Evolutionary conservation across 805 yeast genomes (phyloP), one percentile per base, ranked within the genome.

Genomic region (Tetrapisispora pingtungensis): DNA sequence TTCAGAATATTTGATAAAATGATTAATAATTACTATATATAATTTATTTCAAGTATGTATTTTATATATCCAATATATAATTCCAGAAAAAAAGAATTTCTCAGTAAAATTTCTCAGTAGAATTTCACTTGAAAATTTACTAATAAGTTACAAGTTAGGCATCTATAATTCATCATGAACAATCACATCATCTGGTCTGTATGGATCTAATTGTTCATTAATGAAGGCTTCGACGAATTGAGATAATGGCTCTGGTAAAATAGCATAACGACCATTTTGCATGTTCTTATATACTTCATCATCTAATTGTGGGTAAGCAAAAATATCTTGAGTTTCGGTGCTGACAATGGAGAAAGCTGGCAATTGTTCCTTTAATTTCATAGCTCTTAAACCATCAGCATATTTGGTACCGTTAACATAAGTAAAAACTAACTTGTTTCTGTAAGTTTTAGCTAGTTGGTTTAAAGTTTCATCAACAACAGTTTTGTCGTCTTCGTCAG

Each of bases 281-380:
- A 37, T 15, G 20, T 50, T 46, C 20, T 44, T 49, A 36, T 53
- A 62, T 28, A 57, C 61, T 44, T 60, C 62, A 3, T 54, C 58
- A 12, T 60, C 45, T 28, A 63, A 36, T 71, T 88, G 96, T 53
- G 77, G 67, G 54, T 80, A 70, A 61, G 88, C 88, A 63, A 74
- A 90, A 72, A 89, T 89, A 64, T 73, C 70, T 71, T 86, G 84
- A 41, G 67, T 59, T 15, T 54, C 65, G 45, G 77, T 59, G 59
- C 86, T 84, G 68, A 89, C 96, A 54, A 90, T 82, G 41, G 79
- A 95, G 61, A 93, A 81, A 47, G 38, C 33, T 64, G 98, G 98
- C 77, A 85, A 81, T 57, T 79, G 78, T 61, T 86, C 83, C 67
- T 81, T 73, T 78, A 89, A 78, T 74, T 84, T 87, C 64, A 93